Evolutionary conservation across 257 asterid genomes (phyloP).

Genomic region (Solanum bulbocastanum): DNA sequence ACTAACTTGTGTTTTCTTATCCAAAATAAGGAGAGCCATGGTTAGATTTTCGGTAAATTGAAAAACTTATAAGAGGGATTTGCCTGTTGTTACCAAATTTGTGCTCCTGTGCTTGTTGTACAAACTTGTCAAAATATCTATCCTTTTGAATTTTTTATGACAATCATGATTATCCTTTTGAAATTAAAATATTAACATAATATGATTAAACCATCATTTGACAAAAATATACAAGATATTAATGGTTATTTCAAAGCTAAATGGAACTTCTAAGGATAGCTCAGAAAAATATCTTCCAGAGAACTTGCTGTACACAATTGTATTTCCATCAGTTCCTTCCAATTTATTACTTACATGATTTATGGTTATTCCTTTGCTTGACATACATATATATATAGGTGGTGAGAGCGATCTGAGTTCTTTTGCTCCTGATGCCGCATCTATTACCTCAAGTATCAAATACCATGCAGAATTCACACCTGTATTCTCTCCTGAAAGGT

Average conservation of each 20-base stretch:
- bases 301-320: neutral
- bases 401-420: slow-evolving; percentile 13
- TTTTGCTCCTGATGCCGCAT: slow-evolving; percentile 37
- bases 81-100: too few relatives aligned
- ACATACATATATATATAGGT: slow-evolving; percentile 24
- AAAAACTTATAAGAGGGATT: too few relatives aligned
- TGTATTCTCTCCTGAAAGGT: slow-evolving; percentile 46
- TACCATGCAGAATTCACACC: slow-evolving; percentile 73
- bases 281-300: neutral
- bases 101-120: too few relatives aligned
- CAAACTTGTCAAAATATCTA: neutral
- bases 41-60: too few relatives aligned
- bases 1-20: too few relatives aligned
- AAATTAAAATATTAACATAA: neutral
- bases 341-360: neutral
- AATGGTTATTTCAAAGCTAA: neutral
- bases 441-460: slow-evolving; percentile 62
- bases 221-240: neutral
- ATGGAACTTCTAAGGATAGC: neutral
- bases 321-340: neutral
- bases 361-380: neutral
- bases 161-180: neutral
- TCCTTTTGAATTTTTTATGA: neutral
- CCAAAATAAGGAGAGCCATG: too few relatives aligned
- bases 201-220: neutral